A percentile compares a stretch with the other conserved stretches of the same genome.
phyloP scores from a whole-genome alignment of 352 stramenopile species.

The Phytophthora litchii region DNA sequence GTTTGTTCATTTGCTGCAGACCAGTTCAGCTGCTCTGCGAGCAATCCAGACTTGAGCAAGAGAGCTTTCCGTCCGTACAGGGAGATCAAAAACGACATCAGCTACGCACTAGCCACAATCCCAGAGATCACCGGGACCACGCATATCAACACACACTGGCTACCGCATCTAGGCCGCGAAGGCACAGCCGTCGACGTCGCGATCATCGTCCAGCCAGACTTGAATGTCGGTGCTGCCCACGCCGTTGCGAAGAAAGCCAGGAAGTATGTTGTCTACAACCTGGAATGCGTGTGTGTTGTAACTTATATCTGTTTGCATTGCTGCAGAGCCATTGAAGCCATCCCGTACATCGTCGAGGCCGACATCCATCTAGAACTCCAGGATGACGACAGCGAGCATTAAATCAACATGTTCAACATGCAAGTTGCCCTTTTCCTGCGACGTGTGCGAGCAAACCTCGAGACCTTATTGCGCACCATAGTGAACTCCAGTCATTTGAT shows the following conservation, averaged over 20 bases:
- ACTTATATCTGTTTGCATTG: not conserved
- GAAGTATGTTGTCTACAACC: conserved; percentile 44
- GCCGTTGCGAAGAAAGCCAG: conserved; percentile 72
- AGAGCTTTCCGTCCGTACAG: conserved; percentile 75
- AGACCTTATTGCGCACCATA: conserved; percentile 5
- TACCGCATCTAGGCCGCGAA: conserved; percentile 60
- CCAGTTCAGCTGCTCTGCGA: conserved; percentile 33
- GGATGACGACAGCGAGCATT: conserved; percentile 51
- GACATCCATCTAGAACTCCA: conserved; percentile 87
- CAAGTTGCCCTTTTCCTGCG: conserved; percentile 24
- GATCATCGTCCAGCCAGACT: conserved; percentile 76
- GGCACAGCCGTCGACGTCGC: conserved; percentile 80
- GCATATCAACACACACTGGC: conserved; percentile 86
- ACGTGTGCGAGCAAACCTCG: conserved; percentile 28
- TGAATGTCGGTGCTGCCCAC: conserved; percentile 78
- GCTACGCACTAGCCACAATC: conserved; percentile 61
- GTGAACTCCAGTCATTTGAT: conserved; percentile 13
- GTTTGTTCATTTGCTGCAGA: conserved; percentile 10
- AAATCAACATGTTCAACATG: conserved; percentile 2
- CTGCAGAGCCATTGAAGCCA: conserved; percentile 74
- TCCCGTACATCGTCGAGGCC: conserved; percentile 77
- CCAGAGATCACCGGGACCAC: conserved; percentile 74
- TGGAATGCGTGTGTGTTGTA: not conserved
- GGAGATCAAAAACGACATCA: conserved; percentile 78
- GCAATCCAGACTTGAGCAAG: conserved; percentile 39